Evolutionary conservation across 2,329 filamentous ascomycete genomes (phyloP), one percentile per base, ranked within the genome.

Genomic region (Dendryphion nanum): DNA sequence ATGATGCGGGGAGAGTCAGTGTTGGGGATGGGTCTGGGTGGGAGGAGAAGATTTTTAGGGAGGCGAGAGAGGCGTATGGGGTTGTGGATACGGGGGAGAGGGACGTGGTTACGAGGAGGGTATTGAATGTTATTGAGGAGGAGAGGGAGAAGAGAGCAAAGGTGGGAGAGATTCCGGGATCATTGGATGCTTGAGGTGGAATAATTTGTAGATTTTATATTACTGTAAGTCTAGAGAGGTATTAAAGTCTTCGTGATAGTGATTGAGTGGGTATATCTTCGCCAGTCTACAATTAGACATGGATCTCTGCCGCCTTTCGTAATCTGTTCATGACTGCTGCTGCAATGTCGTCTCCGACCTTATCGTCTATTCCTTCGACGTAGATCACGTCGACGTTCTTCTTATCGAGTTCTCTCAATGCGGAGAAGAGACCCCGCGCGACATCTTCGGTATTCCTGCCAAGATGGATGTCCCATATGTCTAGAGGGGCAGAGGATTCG

Each of bases 391-490:
- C 83, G 4, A 89, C 89, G 19, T 82, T 79, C 45, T 81, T 75
- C 54, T 83, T 79, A 63, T 98, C 93, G 46, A 98, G 76, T 51
- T 90, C 86, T 37, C 93, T 77, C 37, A 98, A 71, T 2, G 89
- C 87, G 10, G 88, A 87, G 63, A 98, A 98, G 12, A 98, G 72
- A 0, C 87, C 86, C 52, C 90, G 81, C 1, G 93, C 91, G 52
- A 98, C 89, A 20, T 79, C 78, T 49, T 79, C 78, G 0, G 82
- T 82, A 30, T 85, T 78, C 13, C 68, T 69, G 1, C 91, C 90
- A 12, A 98, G 73, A 42, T 81, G 70, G 31, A 94, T 80, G 53
- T 94, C 86, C 53, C 88, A 76, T 3, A 79, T 53, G 15, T 67
- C 54, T 37, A 35, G 42, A 17, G 29, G 26, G 20, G 3, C 35